phyloP scores from a whole-genome alignment of 2,329 filamentous ascomycete species.

The Penicillium sp. region DNA sequence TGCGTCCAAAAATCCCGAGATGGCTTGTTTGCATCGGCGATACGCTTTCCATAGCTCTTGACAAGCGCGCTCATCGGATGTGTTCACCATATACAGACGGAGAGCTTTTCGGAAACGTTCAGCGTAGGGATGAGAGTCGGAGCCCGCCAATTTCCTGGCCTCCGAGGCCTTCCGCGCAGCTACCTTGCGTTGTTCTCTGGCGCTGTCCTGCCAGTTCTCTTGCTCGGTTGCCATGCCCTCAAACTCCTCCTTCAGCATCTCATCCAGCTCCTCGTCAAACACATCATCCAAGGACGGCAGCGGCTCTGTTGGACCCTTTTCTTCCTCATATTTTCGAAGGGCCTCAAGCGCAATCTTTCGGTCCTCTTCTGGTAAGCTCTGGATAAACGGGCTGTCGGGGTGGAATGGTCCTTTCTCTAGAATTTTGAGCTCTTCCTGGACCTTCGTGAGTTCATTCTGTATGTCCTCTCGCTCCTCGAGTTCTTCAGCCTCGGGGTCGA shows the following conservation, averaged over 20 bases:
- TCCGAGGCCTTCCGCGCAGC: slow-evolving; percentile 28
- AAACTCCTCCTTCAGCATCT: slow-evolving; percentile 40
- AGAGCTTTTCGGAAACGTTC: slow-evolving; percentile 42
- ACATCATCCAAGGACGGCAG: slow-evolving; percentile 35
- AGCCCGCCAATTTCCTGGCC: slow-evolving; percentile 31
- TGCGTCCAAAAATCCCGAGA: slow-evolving; percentile 50
- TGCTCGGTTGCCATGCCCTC: slow-evolving; percentile 38
- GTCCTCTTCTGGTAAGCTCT: slow-evolving; percentile 42
- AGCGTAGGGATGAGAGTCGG: slow-evolving; percentile 40
- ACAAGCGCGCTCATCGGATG: slow-evolving; percentile 28
- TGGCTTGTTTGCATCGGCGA: slow-evolving; percentile 48
- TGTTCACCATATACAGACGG: slow-evolving; percentile 29
- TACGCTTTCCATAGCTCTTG: slow-evolving; percentile 53
- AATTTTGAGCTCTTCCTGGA: slow-evolving; percentile 42
- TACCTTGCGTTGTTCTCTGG: slow-evolving; percentile 18
- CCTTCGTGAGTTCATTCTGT: slow-evolving; percentile 37
- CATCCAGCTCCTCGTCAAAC: slow-evolving; percentile 44
- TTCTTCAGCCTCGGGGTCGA: slow-evolving; percentile 43
- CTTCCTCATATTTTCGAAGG: slow-evolving; percentile 42
- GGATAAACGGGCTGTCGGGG: slow-evolving; percentile 46
- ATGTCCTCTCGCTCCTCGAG: slow-evolving; percentile 38
- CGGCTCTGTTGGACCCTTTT: slow-evolving; percentile 30
- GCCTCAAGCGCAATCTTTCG: slow-evolving; percentile 43
- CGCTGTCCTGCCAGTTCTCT: slow-evolving; percentile 35
- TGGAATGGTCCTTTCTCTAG: slow-evolving; percentile 45